A percentile compares a stretch with the other conserved stretches of the same genome.
phyloP scores from a whole-genome alignment of 192 early-diverging fungal genomes.

The Backusella australiensis region DNA sequence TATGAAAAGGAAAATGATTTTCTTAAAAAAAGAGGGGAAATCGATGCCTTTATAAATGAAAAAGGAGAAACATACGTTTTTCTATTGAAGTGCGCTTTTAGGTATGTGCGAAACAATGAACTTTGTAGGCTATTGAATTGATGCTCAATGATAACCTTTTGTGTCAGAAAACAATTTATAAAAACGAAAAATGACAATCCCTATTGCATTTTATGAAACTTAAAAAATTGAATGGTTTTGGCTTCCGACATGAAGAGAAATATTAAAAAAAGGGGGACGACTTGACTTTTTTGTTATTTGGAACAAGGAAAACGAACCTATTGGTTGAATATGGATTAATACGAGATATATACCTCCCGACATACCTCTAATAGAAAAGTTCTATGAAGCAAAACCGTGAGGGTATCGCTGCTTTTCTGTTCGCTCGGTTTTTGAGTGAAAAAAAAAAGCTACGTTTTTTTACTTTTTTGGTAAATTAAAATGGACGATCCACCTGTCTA shows the following conservation, averaged over 20 bases:
- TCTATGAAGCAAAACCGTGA: neutral
- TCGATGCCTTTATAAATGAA: neutral
- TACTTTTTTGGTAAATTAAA: neutral
- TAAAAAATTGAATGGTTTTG: neutral
- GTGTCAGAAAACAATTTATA: neutral
- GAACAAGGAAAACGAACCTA: neutral
- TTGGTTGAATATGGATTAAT: neutral
- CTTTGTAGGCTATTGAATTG: neutral
- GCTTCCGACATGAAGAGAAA: neutral
- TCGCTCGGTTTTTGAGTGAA: neutral
- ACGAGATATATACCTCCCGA: neutral
- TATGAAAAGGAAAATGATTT: neutral
- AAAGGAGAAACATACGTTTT: neutral
- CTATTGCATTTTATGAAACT: neutral
- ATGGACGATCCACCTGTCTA: neutral
- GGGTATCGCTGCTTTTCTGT: neutral
- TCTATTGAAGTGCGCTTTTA: neutral
- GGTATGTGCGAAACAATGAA: neutral
- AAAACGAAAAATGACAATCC: neutral
- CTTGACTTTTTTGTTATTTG: neutral
- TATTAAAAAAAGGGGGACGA: neutral
- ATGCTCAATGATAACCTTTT: neutral
- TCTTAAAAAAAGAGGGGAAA: neutral
- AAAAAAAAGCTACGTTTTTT: neutral
- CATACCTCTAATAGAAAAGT: neutral